A percentile compares a stretch with the other conserved stretches of the same genome.
These are phyloP conservation scores for Zygnema circumcarinatum DNA, from an alignment of 139 green algal genomes.

Conservation along the genomic window DNA sequence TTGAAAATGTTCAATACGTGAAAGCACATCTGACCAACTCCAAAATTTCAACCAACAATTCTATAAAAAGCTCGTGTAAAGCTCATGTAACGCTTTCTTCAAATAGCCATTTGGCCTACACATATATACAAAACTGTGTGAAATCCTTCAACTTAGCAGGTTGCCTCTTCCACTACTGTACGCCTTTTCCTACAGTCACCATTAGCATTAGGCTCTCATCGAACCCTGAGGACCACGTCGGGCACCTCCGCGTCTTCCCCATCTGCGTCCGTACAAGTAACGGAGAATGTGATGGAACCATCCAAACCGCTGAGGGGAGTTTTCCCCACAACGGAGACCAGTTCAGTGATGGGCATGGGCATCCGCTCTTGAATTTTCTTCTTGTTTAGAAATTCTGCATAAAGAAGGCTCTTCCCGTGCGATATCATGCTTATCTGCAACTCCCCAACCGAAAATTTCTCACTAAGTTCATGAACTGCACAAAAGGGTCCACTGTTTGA, in stretches of 20 bases:
- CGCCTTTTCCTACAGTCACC: too few relatives aligned
- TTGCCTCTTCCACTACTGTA: too few relatives aligned
- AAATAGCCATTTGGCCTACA: too few relatives aligned
- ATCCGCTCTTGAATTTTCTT: conserved; percentile 62
- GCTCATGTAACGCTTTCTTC: too few relatives aligned
- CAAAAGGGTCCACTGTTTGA: not conserved
- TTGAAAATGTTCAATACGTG: too few relatives aligned
- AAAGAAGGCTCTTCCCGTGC: conserved; percentile 64
- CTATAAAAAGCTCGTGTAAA: too few relatives aligned
- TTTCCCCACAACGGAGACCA: conserved; percentile 45
- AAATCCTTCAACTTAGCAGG: too few relatives aligned
- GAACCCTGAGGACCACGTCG: conserved; percentile 25
- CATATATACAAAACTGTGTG: too few relatives aligned
- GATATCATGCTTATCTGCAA: conserved; percentile 59
- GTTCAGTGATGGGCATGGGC: conserved; percentile 35
- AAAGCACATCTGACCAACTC: too few relatives aligned
- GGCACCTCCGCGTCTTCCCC: conserved; percentile 57
- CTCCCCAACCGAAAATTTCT: too few relatives aligned
- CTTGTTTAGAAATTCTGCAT: conserved; percentile 62
- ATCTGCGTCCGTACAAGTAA: conserved; percentile 52
- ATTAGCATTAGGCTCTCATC: not conserved
- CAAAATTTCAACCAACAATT: too few relatives aligned
- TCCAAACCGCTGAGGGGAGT: not conserved
- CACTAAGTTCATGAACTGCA: too few relatives aligned
- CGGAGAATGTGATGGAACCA: conserved; percentile 26